These are phyloP conservation scores for Pseudodiploospora longispora DNA, from an alignment of 2,329 filamentous ascomycete genomes.

Conservation along the genomic window DNA sequence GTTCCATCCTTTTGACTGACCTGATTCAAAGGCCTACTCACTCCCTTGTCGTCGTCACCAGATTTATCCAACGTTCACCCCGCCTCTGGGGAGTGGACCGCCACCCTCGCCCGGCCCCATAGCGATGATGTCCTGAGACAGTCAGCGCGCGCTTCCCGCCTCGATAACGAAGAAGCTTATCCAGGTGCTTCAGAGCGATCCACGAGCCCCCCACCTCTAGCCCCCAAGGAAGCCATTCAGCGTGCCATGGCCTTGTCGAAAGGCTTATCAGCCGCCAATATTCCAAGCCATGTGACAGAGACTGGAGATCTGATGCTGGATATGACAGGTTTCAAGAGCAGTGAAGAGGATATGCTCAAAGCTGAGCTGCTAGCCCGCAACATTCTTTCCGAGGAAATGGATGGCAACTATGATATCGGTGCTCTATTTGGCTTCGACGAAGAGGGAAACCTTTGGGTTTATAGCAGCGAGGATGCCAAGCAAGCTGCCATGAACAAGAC, in stretches of 20 bases:
- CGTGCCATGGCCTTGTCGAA: constrained; percentile 79
- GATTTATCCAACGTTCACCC: constrained; percentile 38
- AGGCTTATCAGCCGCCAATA: constrained; percentile 82
- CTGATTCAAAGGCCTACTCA: constrained; percentile 34
- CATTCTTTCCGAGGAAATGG: constrained; percentile 84
- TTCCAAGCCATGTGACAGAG: constrained; percentile 86
- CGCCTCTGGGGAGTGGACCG: constrained; percentile 44
- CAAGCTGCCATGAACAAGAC: constrained; percentile 69
- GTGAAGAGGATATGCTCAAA: constrained; percentile 81
- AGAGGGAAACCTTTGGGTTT: constrained; percentile 97
- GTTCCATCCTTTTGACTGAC: constrained; percentile 2
- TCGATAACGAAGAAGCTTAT: constrained; percentile 28
- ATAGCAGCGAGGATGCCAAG: constrained; percentile 94
- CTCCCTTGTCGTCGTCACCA: constrained; percentile 46
- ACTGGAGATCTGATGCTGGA: constrained; percentile 93
- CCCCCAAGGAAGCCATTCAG: constrained; percentile 67
- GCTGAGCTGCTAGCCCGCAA: constrained; percentile 91
- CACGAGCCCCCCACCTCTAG: constrained; percentile 67
- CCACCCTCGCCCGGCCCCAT: constrained; percentile 34
- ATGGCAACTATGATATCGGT: constrained; percentile 94
- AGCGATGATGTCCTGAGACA: constrained; percentile 48
- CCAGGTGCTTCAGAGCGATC: constrained; percentile 50
- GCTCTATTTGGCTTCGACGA: constrained; percentile 92
- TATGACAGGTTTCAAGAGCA: constrained; percentile 94
- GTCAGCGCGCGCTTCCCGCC: constrained; percentile 30